phyloP scores from a whole-genome alignment of 805 yeast species.

The Saturnispora mendoncae region DNA sequence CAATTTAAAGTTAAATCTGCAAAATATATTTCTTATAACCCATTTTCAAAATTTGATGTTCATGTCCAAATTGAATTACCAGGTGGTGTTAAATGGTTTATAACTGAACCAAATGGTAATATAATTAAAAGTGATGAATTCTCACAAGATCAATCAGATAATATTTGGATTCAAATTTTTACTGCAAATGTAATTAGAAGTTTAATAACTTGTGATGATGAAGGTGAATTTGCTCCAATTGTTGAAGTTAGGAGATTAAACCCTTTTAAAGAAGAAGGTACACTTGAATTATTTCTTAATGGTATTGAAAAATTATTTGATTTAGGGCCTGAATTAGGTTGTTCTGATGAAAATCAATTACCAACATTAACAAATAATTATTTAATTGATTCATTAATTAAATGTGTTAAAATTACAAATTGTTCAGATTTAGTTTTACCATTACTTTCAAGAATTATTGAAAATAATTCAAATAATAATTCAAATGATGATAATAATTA shows the following conservation, averaged over 20 bases:
- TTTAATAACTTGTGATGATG: constrained; percentile 56
- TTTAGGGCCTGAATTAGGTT: constrained; percentile 61
- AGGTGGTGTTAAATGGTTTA: constrained; percentile 54
- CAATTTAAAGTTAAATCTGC: constrained; percentile 65
- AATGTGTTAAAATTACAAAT: constrained; percentile 56
- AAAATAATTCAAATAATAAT: too few species aligned
- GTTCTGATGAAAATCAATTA: constrained; percentile 54
- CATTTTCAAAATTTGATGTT: constrained; percentile 55
- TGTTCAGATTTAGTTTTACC: constrained; percentile 52
- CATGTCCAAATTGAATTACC: constrained; percentile 68
- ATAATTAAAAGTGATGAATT: constrained; percentile 27
- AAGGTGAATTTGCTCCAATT: constrained; percentile 55
- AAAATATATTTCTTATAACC: constrained; percentile 57
- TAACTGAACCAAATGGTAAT: constrained; percentile 45
- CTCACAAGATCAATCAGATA: constrained; percentile 33
- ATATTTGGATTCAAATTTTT: constrained; percentile 54
- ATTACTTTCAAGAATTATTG: constrained; percentile 44
- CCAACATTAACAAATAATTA: constrained; percentile 59
- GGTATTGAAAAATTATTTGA: constrained; percentile 61
- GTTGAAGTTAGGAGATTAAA: constrained; percentile 80
- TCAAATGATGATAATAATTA: too few species aligned
- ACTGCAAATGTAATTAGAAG: constrained; percentile 69
- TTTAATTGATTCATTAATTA: constrained; percentile 66
- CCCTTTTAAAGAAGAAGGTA: constrained; percentile 48
- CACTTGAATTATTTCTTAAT: constrained; percentile 45